Evolutionary conservation across 805 yeast species (phyloP).

Genomic region (Suhomyces vadensis): DNA sequence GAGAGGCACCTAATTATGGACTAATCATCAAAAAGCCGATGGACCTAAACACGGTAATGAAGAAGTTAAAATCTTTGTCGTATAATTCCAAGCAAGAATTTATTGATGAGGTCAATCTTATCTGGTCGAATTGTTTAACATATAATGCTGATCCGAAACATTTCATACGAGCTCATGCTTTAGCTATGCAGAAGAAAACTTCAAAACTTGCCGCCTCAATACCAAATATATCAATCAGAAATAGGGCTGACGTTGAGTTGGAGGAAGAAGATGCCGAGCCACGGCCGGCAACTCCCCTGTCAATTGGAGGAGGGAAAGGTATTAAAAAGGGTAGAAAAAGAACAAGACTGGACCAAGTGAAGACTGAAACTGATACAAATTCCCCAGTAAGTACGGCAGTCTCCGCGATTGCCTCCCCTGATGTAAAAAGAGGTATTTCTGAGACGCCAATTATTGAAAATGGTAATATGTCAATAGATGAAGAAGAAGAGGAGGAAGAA

Average conservation of each 20-base stretch:
- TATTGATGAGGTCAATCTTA: constrained; percentile 92
- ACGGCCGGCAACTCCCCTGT: constrained; percentile 23
- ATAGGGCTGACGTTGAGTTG: constrained; percentile 67
- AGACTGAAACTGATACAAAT: constrained; percentile 26
- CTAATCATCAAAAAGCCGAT: constrained; percentile 88
- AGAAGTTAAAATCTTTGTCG: constrained; percentile 78
- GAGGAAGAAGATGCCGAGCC: constrained; percentile 49
- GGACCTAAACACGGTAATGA: constrained; percentile 94
- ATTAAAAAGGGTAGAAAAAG: constrained; percentile 44
- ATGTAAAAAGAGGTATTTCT: constrained; percentile 8
- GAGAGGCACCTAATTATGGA: constrained; percentile 97
- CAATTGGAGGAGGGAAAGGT: constrained; percentile 33
- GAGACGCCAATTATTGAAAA: constrained; percentile 23
- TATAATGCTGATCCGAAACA: constrained; percentile 95
- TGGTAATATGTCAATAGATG: constrained; percentile 20
- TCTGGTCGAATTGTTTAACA: constrained; percentile 91
- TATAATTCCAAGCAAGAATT: constrained; percentile 84
- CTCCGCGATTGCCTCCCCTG: constrained; percentile 15
- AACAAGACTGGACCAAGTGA: constrained; percentile 35
- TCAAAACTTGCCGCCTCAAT: constrained; percentile 73
- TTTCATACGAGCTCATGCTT: constrained; percentile 84
- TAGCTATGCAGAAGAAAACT: constrained; percentile 94
- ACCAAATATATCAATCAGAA: constrained; percentile 83
- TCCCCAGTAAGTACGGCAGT: constrained; percentile 14
- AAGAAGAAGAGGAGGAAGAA: constrained; percentile 31